A percentile compares a stretch with the other conserved stretches of the same genome.
Conservation (phyloP, 164 flowering plant species). For the Umbilicus rupestris region DNA sequence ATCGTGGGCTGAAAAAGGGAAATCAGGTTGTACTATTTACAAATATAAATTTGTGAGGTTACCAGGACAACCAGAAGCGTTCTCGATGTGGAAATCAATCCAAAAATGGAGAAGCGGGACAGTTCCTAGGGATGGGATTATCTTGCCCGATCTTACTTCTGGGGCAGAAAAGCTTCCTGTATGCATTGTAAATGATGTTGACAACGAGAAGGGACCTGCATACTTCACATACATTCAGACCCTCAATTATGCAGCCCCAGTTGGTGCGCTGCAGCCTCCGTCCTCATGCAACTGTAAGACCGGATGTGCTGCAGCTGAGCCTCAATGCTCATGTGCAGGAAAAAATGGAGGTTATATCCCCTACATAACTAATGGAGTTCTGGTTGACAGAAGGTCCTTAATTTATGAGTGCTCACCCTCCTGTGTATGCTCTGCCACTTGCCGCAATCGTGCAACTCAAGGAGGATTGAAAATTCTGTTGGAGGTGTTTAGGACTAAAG, state of each 20-base stretch:
- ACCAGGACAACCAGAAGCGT: constrained; percentile 13
- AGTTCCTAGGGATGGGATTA: constrained; percentile 5
- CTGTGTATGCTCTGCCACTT: constrained; percentile 36
- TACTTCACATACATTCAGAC: constrained; percentile 2
- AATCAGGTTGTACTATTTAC: constrained; percentile 12
- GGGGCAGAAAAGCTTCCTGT: constrained; percentile 8
- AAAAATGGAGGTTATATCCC: constrained; percentile 35
- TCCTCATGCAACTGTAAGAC: constrained; percentile 10
- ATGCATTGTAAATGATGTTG: constrained; percentile 6
- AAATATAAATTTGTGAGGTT: constrained; percentile 12
- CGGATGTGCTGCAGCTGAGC: constrained; percentile 17
- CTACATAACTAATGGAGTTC: constrained; percentile 28
- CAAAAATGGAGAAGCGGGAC: constrained; percentile 11
- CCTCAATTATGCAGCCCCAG: constrained; percentile 1
- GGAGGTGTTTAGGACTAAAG: constrained; percentile 63
- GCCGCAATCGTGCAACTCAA: constrained; percentile 51
- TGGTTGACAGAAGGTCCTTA: constrained; percentile 25
- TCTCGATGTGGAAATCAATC: constrained; percentile 10
- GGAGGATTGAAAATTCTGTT: constrained; percentile 37
- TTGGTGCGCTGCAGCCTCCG: not conserved
- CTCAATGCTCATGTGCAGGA: constrained; percentile 25
- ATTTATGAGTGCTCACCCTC: constrained; percentile 43
- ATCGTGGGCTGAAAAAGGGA: constrained; percentile 12
- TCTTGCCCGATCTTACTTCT: constrained; percentile 11
- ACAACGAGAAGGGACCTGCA: constrained; percentile 9